Evolutionary conservation across 305 asterid species (phyloP).

Genomic region (Solanum hybrid): DNA sequence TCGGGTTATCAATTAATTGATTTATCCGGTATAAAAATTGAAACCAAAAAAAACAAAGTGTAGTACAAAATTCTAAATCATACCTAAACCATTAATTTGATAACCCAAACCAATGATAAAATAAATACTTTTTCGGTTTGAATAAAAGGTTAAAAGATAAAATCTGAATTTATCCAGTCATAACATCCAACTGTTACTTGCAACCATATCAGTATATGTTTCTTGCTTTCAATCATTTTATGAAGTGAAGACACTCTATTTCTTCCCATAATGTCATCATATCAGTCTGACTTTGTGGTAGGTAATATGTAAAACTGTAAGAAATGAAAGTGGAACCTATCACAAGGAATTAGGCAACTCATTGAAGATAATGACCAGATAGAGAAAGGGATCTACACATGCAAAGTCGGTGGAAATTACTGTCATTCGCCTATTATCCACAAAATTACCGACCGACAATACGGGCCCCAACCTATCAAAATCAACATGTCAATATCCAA

Average conservation of each 20-base stretch:
- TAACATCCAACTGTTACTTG: background rate
- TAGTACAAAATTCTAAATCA: background rate
- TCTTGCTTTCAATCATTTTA: background rate
- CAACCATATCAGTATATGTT: background rate
- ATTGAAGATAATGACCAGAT: background rate
- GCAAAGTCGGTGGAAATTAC: background rate
- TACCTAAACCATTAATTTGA: background rate
- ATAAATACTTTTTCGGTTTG: background rate
- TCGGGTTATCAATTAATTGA: background rate
- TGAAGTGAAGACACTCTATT: background rate
- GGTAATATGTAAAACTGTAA: background rate
- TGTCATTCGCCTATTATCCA: background rate
- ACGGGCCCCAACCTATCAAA: background rate
- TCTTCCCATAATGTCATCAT: background rate
- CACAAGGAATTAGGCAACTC: background rate
- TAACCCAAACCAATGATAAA: background rate
- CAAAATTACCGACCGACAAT: background rate
- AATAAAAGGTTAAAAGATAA: background rate
- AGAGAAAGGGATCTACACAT: background rate
- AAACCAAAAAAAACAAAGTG: background rate
- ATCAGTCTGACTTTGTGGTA: background rate
- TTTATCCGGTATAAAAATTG: background rate
- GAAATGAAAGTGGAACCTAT: background rate
- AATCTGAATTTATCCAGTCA: background rate
- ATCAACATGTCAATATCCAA: background rate